Conservation (phyloP, 805 yeast genomes). For the Teunomyces gatunensis region DNA sequence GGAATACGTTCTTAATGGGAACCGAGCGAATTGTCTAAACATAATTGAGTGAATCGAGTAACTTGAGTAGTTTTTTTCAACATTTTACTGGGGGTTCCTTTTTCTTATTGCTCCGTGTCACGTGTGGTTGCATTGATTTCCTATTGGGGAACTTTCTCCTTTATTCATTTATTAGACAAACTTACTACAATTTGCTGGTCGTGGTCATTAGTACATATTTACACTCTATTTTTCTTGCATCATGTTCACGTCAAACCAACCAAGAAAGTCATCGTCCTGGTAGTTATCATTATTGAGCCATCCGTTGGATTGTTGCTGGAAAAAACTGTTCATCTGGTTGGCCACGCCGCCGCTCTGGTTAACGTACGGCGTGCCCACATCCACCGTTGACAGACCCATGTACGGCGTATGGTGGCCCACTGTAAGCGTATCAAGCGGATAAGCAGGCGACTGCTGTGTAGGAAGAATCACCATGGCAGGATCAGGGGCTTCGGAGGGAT, state of each 20-base stretch:
- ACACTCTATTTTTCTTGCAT: conserved; percentile 10
- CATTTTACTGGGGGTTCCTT: neutral
- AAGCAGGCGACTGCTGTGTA: conserved; percentile 1
- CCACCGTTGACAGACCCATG: conserved; percentile 3
- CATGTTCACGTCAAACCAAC: conserved; percentile 83
- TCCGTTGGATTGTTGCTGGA: conserved; percentile 79
- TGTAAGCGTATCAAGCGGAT: neutral
- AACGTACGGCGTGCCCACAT: conserved; percentile 11
- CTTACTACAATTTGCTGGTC: no score
- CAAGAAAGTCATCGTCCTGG: conserved; percentile 80
- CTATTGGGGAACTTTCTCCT: neutral
- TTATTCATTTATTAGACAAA: neutral
- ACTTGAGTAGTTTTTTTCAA: no score
- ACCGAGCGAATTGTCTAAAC: conserved; percentile 21
- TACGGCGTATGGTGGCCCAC: conserved; percentile 5
- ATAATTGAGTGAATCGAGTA: no score
- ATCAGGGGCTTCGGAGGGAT: neutral
- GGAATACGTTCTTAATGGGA: no score
- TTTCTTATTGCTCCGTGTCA: neutral
- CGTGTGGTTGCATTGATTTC: conserved; percentile 3
- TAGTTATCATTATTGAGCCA: conserved; percentile 67
- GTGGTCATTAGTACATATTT: neutral
- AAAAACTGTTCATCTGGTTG: conserved; percentile 53
- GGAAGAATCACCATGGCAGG: neutral
- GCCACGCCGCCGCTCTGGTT: conserved; percentile 14